These are phyloP conservation scores for California macrophylla DNA, from an alignment of 441 rosid species.

Conservation along the genomic window DNA sequence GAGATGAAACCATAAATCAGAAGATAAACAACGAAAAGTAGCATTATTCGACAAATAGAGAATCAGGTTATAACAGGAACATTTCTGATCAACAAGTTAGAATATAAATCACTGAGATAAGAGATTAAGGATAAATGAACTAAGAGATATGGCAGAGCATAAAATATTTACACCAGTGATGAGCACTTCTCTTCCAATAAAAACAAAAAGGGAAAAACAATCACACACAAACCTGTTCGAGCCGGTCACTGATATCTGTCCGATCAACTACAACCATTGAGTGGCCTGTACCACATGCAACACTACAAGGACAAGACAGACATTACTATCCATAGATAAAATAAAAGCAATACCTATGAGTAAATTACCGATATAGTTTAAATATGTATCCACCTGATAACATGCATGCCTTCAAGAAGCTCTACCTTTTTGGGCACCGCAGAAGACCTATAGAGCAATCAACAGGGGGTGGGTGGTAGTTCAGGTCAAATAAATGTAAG, in stretches of 20 bases:
- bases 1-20: background rate
- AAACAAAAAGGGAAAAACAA: background rate
- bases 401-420: slow-evolving; percentile 80
- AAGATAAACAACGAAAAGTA: background rate
- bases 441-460: slow-evolving; percentile 52
- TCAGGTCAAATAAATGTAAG: background rate
- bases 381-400: slow-evolving; percentile 49
- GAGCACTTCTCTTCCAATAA: background rate
- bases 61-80: background rate
- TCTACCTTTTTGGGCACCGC: slow-evolving; percentile 87
- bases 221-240: slow-evolving; percentile 55
- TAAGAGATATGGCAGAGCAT: background rate
- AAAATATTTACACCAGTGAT: background rate
- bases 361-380: background rate
- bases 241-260: slow-evolving; percentile 47
- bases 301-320: slow-evolving; percentile 35
- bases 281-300: slow-evolving; percentile 77
- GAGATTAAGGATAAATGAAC: background rate
- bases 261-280: slow-evolving; percentile 84
- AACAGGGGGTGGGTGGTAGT: background rate
- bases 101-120: background rate
- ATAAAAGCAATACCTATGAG: background rate
- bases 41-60: background rate
- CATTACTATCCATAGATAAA: background rate
- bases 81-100: background rate